Conservation (phyloP, 768 basidiomycete genomes). For the Lactifluus pinguis region DNA sequence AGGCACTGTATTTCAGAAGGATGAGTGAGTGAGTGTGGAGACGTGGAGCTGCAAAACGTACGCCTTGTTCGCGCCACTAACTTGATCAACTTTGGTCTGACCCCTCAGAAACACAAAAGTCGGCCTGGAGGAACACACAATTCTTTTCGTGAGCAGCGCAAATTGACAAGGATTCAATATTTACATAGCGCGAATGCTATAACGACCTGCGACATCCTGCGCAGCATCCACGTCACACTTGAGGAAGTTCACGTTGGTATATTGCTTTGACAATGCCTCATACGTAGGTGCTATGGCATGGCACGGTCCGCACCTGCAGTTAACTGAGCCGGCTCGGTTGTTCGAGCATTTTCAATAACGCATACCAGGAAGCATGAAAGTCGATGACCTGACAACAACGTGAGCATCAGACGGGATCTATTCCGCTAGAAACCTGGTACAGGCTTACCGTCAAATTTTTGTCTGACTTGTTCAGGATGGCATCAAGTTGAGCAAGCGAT, state of each 20-base stretch:
- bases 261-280: conserved; percentile 60
- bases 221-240: conserved; percentile 77
- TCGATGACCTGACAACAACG: conserved; percentile 56
- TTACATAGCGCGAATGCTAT: conserved; percentile 67
- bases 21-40: neutral
- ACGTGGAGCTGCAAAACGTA: conserved; percentile 27
- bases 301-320: conserved; percentile 74
- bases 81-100: conserved; percentile 53
- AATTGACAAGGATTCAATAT: conserved; percentile 19
- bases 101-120: conserved; percentile 77
- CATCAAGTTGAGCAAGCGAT: conserved; percentile 55
- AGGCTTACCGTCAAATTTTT: conserved; percentile 54
- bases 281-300: conserved; percentile 73
- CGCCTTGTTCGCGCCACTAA: conserved; percentile 63
- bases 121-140: conserved; percentile 43
- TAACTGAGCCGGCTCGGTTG: conserved; percentile 7
- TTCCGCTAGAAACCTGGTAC: neutral
- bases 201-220: conserved; percentile 53
- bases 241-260: conserved; percentile 66
- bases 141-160: neutral
- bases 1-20: conserved; percentile 34
- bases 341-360: neutral
- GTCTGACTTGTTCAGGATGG: conserved; percentile 46
- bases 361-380: conserved; percentile 77
- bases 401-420: conserved; percentile 1